Evolutionary conservation across 805 yeast species (phyloP), one percentile per base, ranked within the genome.

Genomic region (Ogataea methylovora): DNA sequence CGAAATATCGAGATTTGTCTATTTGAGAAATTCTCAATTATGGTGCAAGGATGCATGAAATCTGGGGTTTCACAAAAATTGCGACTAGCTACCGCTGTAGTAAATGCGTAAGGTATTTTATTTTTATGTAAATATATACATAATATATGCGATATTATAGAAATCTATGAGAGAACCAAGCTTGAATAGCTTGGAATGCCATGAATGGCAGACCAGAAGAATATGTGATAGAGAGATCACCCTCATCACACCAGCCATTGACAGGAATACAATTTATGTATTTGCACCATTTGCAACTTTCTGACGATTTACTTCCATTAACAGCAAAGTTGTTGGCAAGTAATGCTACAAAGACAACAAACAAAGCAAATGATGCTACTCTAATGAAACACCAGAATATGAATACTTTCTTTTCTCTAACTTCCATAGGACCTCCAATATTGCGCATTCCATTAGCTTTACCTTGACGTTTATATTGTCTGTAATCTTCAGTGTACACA

Each of bases 261-360:
- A 80, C 80, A 0, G 86, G 86, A 11, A 80, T 49, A 46, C 88
- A 81, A 43, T 75, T 76, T 44, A 81, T 61, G 48, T 80, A 81
- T 49, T 77, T 78, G 60, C 88, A 81, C 88, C 88, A 81, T 12
- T 61, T 51, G 52, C 88, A 81, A 37, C 63, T 54, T 5, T 42
- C 42, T 3, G 54, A 39, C 5, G 54, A 48, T 9, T 65, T 67
- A 10, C 70, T 71, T 8, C 73, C 76, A 27, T 63, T 58, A 19
- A 59, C 56, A 33, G 61, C 63, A 43, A 78, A 75, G 43, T 73
- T 73, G 27, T 55, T 52, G 4, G 64, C 56, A 34, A 81, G 58
- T 11, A 67, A 56, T 8, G 56, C 73, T 52, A 76, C 74, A 54
- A 69, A 76, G 0, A 70, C 57, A 2, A 76, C 51, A 1, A 68